Evolutionary conservation across 2,329 filamentous ascomycete species (phyloP).

Genomic region (Cladophialophora bantiana): DNA sequence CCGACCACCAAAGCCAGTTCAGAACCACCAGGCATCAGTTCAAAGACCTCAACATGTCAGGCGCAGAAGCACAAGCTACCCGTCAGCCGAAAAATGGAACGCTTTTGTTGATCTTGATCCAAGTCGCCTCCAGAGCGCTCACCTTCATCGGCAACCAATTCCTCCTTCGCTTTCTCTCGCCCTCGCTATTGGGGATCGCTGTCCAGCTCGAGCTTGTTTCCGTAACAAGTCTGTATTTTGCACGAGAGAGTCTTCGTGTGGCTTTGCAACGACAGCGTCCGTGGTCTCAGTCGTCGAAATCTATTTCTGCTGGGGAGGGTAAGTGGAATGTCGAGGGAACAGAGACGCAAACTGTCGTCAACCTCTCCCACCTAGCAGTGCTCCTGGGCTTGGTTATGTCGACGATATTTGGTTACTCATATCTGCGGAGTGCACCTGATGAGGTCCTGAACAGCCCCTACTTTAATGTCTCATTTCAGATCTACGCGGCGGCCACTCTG

Average conservation of each 20-base stretch:
- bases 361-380: conserved; percentile 83
- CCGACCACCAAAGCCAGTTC: not conserved
- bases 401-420: conserved; percentile 69
- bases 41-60: conserved; percentile 8
- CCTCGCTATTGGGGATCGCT: conserved; percentile 81
- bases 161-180: conserved; percentile 85
- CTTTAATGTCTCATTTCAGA: conserved; percentile 62
- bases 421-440: conserved; percentile 63
- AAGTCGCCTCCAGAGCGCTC: conserved; percentile 82
- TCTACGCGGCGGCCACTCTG: conserved; percentile 65
- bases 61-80: not conserved
- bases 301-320: not conserved
- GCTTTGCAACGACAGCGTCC: conserved; percentile 79
- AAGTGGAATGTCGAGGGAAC: conserved; percentile 37
- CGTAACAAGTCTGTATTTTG: conserved; percentile 91
- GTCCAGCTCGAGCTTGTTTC: conserved; percentile 93
- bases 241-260: conserved; percentile 88
- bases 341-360: conserved; percentile 76
- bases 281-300: conserved; percentile 18
- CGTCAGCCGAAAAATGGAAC: conserved; percentile 53
- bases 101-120: conserved; percentile 84
- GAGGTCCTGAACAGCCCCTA: conserved; percentile 66
- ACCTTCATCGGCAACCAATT: conserved; percentile 94
- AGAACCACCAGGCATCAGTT: not conserved
- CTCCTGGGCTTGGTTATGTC: conserved; percentile 71